Conservation (phyloP, 1,284 basidiomycete species). For the Cystobasidiaceae sp. region DNA sequence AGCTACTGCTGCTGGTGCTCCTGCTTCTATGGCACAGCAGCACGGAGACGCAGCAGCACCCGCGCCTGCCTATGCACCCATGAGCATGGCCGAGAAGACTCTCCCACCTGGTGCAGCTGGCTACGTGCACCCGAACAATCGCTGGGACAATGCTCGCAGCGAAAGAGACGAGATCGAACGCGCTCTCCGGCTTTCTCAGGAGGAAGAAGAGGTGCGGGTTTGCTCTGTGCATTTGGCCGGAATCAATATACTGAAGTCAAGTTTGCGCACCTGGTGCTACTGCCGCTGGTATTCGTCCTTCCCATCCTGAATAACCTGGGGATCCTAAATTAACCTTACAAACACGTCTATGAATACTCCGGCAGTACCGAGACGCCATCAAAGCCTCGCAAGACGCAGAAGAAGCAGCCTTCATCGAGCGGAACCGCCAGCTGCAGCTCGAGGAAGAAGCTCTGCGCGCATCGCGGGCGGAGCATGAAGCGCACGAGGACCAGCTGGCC, state of each 20-base stretch:
- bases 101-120: conserved; percentile 22
- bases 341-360: too few relatives aligned
- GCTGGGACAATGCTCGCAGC: conserved; percentile 10
- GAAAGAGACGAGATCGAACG: conserved; percentile 22
- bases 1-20: too few relatives aligned
- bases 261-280: too few relatives aligned
- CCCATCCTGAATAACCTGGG: too few relatives aligned
- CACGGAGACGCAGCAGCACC: too few relatives aligned
- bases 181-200: conserved; percentile 10
- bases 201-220: conserved; percentile 14
- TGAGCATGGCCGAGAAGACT: conserved; percentile 10
- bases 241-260: too few relatives aligned
- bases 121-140: neutral
- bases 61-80: too few relatives aligned
- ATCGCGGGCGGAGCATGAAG: conserved; percentile 13
- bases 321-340: too few relatives aligned
- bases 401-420: neutral
- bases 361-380: conserved; percentile 2
- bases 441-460: conserved; percentile 5
- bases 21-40: too few relatives aligned
- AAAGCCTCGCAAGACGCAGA: conserved; percentile 12
- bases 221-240: too few relatives aligned
- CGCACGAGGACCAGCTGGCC: conserved; percentile 1
- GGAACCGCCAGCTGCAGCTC: neutral
- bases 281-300: too few relatives aligned